Evolutionary conservation across 2,329 filamentous ascomycete genomes (phyloP).

Genomic region (Calycina herbarum): DNA sequence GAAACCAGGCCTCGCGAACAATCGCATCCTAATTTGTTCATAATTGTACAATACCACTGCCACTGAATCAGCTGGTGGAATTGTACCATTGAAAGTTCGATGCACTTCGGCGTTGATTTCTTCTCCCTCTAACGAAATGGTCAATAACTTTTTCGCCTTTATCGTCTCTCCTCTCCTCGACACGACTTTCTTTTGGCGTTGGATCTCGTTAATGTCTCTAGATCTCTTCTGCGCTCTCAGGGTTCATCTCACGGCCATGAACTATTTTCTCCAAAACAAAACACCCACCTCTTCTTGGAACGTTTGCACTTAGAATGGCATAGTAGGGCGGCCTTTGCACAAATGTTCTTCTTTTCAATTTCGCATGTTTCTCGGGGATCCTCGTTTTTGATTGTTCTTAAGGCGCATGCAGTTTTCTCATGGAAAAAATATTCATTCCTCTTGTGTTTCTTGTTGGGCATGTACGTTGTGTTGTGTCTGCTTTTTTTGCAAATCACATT

Average conservation of each 20-base stretch:
- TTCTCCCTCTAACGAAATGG: conserved; percentile 3
- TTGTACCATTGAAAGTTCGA: conserved; percentile 11
- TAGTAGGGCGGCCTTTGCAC: conserved; percentile 30
- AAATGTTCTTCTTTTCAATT: conserved; percentile 21
- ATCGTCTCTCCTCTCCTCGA: conserved; percentile 27
- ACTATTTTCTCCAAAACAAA: conserved; percentile 16
- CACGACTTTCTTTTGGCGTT: conserved; percentile 34
- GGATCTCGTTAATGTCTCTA: conserved; percentile 35
- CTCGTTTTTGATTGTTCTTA: conserved; percentile 9
- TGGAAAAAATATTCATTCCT: too few species aligned
- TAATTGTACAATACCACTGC: conserved; percentile 16
- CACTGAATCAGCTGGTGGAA: conserved; percentile 10
- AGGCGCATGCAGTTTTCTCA: background rate
- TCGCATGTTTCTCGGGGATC: conserved; percentile 11
- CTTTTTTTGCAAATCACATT: too few species aligned
- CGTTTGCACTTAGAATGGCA: conserved; percentile 30
- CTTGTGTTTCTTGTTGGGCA: too few species aligned
- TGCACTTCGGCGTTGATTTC: conserved; percentile 12
- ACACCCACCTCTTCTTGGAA: conserved; percentile 15
- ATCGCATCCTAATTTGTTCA: conserved; percentile 35
- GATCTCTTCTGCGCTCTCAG: conserved; percentile 28
- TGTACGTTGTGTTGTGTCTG: too few species aligned
- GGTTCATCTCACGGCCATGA: conserved; percentile 19
- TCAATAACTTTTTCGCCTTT: conserved; percentile 14
- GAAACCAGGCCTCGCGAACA: conserved; percentile 34